phyloP scores from a whole-genome alignment of 805 yeast species.

The Suhomyces sp. region DNA sequence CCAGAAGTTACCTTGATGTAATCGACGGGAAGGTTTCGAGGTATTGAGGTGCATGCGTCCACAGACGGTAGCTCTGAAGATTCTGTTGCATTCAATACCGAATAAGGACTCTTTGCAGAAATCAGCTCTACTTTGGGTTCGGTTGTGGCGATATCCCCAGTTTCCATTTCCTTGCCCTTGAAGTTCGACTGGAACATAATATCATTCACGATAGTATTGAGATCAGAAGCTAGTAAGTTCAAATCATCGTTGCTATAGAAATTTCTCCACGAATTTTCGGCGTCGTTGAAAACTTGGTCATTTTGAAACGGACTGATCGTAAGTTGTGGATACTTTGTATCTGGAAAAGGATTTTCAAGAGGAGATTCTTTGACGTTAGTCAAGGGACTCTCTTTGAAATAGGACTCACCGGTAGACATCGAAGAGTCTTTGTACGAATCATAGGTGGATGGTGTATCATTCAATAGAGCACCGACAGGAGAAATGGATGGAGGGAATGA shows the following conservation, averaged over 20 bases:
- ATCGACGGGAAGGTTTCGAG: constrained; percentile 29
- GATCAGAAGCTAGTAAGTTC: constrained; percentile 34
- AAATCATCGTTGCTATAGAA: constrained; percentile 29
- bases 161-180: neutral
- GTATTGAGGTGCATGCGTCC: constrained; percentile 8
- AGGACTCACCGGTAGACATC: neutral
- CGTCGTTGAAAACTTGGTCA: neutral
- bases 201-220: constrained; percentile 38
- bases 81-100: neutral
- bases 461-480: neutral
- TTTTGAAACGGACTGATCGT: neutral
- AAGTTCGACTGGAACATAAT: constrained; percentile 15
- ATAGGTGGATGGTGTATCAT: neutral
- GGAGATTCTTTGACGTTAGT: constrained; percentile 1
- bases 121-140: neutral
- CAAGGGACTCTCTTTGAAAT: neutral
- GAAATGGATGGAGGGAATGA: neutral
- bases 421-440: neutral
- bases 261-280: neutral
- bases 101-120: neutral
- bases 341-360: neutral
- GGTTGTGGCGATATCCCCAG: neutral
- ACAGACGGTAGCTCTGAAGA: neutral
- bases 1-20: constrained; percentile 24
- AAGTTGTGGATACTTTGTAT: neutral